These are phyloP conservation scores for Russula virescens DNA, from an alignment of 768 basidiomycete genomes.

Conservation along the genomic window DNA sequence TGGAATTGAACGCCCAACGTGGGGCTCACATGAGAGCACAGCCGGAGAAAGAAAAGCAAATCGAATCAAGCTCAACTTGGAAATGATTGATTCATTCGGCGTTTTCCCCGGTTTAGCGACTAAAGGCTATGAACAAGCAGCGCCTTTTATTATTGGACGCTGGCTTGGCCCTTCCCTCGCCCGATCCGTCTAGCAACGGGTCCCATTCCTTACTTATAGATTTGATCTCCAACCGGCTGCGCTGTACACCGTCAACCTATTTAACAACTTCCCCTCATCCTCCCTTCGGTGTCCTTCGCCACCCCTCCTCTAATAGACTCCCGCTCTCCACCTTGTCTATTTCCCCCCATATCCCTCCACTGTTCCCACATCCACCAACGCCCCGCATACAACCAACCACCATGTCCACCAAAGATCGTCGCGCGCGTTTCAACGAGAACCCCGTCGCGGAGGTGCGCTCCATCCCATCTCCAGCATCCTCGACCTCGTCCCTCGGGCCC, in stretches of 20 bases:
- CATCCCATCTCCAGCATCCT: conserved; percentile 11
- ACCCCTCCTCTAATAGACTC: background rate
- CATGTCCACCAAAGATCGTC: conserved; percentile 6
- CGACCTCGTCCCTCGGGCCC: conserved; percentile 9
- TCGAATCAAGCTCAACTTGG: background rate
- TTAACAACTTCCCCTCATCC: conserved; percentile 7
- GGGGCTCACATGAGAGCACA: conserved; percentile 7
- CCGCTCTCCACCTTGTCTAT: background rate
- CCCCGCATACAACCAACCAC: background rate
- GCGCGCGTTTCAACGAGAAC: conserved; percentile 15
- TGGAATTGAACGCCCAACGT: background rate
- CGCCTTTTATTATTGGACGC: background rate
- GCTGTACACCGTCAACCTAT: conserved; percentile 2
- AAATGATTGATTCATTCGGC: background rate
- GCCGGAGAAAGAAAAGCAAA: background rate
- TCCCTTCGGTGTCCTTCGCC: background rate
- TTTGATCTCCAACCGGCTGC: too few relatives aligned
- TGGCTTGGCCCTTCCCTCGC: background rate
- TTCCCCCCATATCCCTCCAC: background rate
- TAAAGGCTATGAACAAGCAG: too few relatives aligned
- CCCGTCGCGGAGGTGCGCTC: conserved; percentile 16
- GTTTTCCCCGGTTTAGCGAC: too few relatives aligned
- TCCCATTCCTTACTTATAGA: background rate
- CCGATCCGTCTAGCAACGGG: background rate
- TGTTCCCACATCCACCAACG: background rate